Evolutionary conservation across 805 yeast species (phyloP).

Genomic region (Candida namnaoensis): DNA sequence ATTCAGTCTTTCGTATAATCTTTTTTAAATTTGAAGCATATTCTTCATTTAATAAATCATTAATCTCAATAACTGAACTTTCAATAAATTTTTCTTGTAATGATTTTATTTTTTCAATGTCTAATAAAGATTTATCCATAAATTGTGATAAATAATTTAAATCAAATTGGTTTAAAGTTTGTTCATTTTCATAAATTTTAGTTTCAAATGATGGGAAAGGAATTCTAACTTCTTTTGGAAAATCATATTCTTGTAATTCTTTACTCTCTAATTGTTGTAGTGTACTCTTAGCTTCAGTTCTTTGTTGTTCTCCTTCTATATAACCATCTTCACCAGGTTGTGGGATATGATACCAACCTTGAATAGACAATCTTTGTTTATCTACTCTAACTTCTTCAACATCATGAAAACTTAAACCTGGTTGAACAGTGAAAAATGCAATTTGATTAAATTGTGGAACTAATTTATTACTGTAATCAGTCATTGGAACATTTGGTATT

Average conservation of each 20-base stretch:
- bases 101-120: slow-evolving; percentile 24
- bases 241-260: slow-evolving; percentile 70
- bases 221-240: slow-evolving; percentile 55
- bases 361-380: slow-evolving; percentile 83
- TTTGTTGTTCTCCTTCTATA: slow-evolving; percentile 75
- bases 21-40: slow-evolving; percentile 38
- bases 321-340: slow-evolving; percentile 87
- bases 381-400: slow-evolving; percentile 95
- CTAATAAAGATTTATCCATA: slow-evolving; percentile 46
- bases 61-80: slow-evolving; percentile 63
- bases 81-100: slow-evolving; percentile 49
- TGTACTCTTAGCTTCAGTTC: slow-evolving; percentile 65
- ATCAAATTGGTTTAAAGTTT: slow-evolving; percentile 31
- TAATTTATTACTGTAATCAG: slow-evolving; percentile 61
- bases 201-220: slow-evolving; percentile 32
- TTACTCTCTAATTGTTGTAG: slow-evolving; percentile 73
- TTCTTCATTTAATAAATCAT: slow-evolving; percentile 50
- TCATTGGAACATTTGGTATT: slow-evolving; percentile 80
- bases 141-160: slow-evolving; percentile 39
- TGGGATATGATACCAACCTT: slow-evolving; percentile 99
- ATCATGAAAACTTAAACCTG: slow-evolving; percentile 94
- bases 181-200: slow-evolving; percentile 14
- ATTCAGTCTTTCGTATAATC: slow-evolving; percentile 46
- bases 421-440: slow-evolving; percentile 93
- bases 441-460: slow-evolving; percentile 95